These are phyloP conservation scores for Heliocybe sulcata DNA, from an alignment of 1,284 basidiomycete genomes.

Conservation along the genomic window DNA sequence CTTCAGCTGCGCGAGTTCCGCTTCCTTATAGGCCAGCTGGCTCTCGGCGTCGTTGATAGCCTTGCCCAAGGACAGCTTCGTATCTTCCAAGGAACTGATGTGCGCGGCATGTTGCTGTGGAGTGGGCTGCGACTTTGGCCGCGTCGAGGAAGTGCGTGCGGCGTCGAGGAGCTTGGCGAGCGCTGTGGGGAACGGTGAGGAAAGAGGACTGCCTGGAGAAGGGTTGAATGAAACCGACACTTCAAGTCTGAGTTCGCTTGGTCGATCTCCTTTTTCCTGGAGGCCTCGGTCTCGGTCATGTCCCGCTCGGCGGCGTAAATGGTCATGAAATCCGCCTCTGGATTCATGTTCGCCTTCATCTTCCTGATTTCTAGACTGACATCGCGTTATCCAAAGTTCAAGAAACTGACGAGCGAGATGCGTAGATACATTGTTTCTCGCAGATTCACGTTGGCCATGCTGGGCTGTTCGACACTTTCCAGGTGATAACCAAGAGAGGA, in stretches of 20 bases:
- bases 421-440: slow-evolving; percentile 13
- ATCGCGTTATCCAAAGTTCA: background rate
- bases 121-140: slow-evolving; percentile 63
- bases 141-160: slow-evolving; percentile 60
- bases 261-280: slow-evolving; percentile 56
- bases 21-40: slow-evolving; percentile 56
- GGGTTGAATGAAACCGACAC: slow-evolving; percentile 29
- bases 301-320: slow-evolving; percentile 65
- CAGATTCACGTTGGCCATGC: slow-evolving; percentile 20
- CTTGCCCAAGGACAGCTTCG: slow-evolving; percentile 61
- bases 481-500: no score
- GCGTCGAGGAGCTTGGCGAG: slow-evolving; percentile 61
- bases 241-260: slow-evolving; percentile 55
- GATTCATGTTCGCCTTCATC: slow-evolving; percentile 63
- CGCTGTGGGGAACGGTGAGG: slow-evolving; percentile 28
- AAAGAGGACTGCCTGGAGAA: background rate
- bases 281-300: slow-evolving; percentile 45
- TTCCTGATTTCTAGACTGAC: slow-evolving; percentile 33
- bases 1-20: slow-evolving; percentile 57
- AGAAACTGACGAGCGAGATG: background rate
- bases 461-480: no score
- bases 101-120: slow-evolving; percentile 50
- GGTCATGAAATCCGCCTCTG: slow-evolving; percentile 67
- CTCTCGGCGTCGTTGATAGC: slow-evolving; percentile 68
- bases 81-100: slow-evolving; percentile 58